A percentile compares a stretch with the other conserved stretches of the same genome.
phyloP scores from a whole-genome alignment of 768 basidiomycete genomes.

The Obba rivulosa region DNA sequence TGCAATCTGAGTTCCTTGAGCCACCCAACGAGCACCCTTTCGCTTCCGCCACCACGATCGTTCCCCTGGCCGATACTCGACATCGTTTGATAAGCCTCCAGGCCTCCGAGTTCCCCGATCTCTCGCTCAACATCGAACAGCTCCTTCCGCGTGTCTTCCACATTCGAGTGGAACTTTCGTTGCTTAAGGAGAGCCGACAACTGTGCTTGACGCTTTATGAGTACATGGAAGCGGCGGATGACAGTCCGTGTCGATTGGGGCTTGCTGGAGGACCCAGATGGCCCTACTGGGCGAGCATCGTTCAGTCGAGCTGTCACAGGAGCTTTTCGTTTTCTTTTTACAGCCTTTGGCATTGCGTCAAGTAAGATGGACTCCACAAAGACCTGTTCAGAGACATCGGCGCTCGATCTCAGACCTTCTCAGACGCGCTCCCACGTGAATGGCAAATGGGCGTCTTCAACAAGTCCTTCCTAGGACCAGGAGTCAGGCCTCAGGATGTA shows the following conservation, averaged over 20 bases:
- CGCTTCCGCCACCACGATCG: conserved; percentile 85
- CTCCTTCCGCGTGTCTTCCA: conserved; percentile 18
- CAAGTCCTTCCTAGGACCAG: too few species aligned
- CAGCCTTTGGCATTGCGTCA: conserved; percentile 40
- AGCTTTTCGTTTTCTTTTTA: conserved; percentile 36
- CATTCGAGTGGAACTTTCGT: not conserved
- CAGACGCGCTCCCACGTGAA: too few species aligned
- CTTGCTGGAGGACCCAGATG: conserved; percentile 39
- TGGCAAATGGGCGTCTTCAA: too few species aligned
- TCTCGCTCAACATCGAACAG: conserved; percentile 52
- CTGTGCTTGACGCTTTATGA: conserved; percentile 64
- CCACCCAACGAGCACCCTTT: conserved; percentile 75
- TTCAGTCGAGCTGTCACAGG: conserved; percentile 33
- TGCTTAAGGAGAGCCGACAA: conserved; percentile 28
- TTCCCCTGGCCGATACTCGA: conserved; percentile 74
- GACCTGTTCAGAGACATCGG: too few species aligned
- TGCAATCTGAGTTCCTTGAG: conserved; percentile 45
- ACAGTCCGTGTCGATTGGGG: conserved; percentile 60
- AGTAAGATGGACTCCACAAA: too few species aligned
- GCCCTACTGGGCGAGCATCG: conserved; percentile 7
- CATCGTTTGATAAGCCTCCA: conserved; percentile 79
- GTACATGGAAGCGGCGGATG: conserved; percentile 77
- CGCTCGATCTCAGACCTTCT: too few species aligned
- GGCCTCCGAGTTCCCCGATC: conserved; percentile 68
- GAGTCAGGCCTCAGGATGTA: too few species aligned